Conservation (phyloP, 192 early-diverging fungal genomes). For the Entrophospora sp. region DNA sequence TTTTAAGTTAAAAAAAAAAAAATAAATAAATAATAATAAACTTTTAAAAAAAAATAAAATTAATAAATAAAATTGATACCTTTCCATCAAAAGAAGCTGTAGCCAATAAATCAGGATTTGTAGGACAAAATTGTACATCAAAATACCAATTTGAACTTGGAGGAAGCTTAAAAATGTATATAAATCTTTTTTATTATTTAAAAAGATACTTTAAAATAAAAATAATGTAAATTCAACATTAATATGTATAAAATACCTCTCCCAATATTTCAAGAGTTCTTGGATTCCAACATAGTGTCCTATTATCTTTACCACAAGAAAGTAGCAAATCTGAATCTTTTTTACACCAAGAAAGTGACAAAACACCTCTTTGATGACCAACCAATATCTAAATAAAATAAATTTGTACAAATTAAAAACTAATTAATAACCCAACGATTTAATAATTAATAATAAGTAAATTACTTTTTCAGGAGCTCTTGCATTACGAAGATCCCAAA, state of each 20-base stretch:
- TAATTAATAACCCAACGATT: too few species aligned
- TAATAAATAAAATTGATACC: slow-evolving; percentile 22
- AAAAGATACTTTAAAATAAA: too few species aligned
- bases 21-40: not conserved
- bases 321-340: slow-evolving; percentile 87
- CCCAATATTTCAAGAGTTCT: slow-evolving; percentile 73
- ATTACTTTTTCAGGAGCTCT: slow-evolving; percentile 70
- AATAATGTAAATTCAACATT: too few species aligned
- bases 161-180: slow-evolving; percentile 41
- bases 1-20: not conserved
- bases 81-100: slow-evolving; percentile 88
- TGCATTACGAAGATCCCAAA: slow-evolving; percentile 96
- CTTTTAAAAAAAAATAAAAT: not conserved
- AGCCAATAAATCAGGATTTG: slow-evolving; percentile 84
- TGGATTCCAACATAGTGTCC: slow-evolving; percentile 89
- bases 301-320: slow-evolving; percentile 91
- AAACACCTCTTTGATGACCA: slow-evolving; percentile 84
- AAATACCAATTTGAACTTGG: slow-evolving; percentile 86
- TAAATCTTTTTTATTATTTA: too few species aligned
- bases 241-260: slow-evolving; percentile 50
- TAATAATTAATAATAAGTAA: not conserved
- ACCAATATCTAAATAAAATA: slow-evolving; percentile 57
- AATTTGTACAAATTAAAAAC: slow-evolving; percentile 9
- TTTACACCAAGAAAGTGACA: slow-evolving; percentile 89
- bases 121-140: slow-evolving; percentile 88